Base-by-base conservation (phyloP, 208 protist genomes). In the Wallacemonas sp. region DNA sequence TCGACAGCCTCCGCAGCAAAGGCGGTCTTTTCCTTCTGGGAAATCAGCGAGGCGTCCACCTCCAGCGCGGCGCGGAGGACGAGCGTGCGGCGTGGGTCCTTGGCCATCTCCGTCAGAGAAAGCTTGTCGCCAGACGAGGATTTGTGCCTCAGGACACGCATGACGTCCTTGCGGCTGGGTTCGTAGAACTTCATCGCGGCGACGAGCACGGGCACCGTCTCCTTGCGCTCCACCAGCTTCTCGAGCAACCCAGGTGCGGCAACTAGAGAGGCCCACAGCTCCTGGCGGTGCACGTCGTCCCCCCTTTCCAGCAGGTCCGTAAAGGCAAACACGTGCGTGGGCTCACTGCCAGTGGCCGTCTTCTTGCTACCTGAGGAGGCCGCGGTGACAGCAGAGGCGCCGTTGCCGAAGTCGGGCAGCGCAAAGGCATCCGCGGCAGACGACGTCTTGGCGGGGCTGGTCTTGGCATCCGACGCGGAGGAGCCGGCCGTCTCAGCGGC, bases 21-120 rank as follows among this genome's bases (percentile, higher is more conserved):
- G 12, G 68, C 65, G 9, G 65, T 63, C 21, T 58, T 64, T 3
- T 76, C 65, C 19, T 43, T 24, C 24, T 70, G 19, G 14, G 68
- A 65, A 2, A 91, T 23, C 14, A 65, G 57, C 0, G 56, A 54
- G 11, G 57, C 14, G n/a, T 77, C 69, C 41, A 81, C 76, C 56
- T 96, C 88, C 4, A 96, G 74, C 26, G 91, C 74, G 9, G 71
- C 76, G 39, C 91, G 88, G 52, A 96, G 77, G 32, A 93, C 49
- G 21, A 94, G 61, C 0, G 88, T 90, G 27, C 82, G 76, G n/a
- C 82, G 81, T 0, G 91, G 72, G 49, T 94, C 76, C 19, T 60
- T 61, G 14, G 88, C 81, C 0, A 91, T 74, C 12, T 78, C 76
- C 14, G 62, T 38, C 21, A 87, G 57, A 11, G 71, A 66, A 60